Evolutionary conservation across 192 early-diverging fungal genomes (phyloP), one percentile per base, ranked within the genome.

Genomic region (Gigaspora rosea): DNA sequence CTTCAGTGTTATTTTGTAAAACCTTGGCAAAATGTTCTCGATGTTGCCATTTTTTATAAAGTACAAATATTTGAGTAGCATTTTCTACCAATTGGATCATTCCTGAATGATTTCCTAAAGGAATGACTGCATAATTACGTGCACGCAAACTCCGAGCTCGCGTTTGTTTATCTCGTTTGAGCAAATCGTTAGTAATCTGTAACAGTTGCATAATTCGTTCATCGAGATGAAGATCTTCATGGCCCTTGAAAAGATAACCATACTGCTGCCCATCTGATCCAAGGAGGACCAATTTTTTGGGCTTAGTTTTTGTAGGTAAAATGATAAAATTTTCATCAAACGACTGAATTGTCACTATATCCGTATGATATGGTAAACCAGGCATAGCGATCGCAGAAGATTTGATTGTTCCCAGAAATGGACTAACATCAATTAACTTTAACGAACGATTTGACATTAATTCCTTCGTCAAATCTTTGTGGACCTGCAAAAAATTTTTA

Each of bases 31-130:
- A 75, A 78, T 90, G 74, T 71, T 94, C 88, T 7, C 88, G 88
- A 76, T 89, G 86, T 80, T 94, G 91, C 95, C 93, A 94, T 51
- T 87, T 86, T 51, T 90, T 88, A 69, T 92, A 94, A 22, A 95
- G 71, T 50, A 90, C 83, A 86, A 94, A 97, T 54, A 99, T 65
- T 15, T 91, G 91, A 1, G 87, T 84, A 6, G 93, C 91, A 79
- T 91, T 88, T 61, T 96, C 90, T 2, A 98, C 93, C 97, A 96
- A 99, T 75, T 98, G 92, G 74, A 98, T 92, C 89, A 98, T 94
- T 3, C 97, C 97, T 20, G 91, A 92, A 63, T 91, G 89, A 77
- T 92, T 88, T 50, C 95, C 95, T 46, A 98, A 86, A 0, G 97
- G 97, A 27, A 97, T 91, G 0, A 99, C 96, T 0, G 84, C 86